Conservation (phyloP, 2,329 filamentous ascomycete genomes). For the Metarhizium album region DNA sequence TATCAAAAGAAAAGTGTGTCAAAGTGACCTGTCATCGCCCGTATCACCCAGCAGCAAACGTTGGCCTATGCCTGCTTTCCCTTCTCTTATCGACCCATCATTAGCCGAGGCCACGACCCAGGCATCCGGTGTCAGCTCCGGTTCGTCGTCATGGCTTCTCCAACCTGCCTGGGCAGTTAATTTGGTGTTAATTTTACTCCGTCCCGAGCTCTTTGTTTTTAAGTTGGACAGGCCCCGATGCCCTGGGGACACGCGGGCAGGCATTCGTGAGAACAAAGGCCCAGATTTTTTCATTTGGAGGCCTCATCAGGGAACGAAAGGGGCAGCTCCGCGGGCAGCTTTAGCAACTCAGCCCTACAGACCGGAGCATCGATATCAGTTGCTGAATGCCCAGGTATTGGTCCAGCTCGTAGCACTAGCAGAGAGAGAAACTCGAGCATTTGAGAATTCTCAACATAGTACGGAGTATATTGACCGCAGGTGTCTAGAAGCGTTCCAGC, state of each 20-base stretch:
- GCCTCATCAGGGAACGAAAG: not conserved
- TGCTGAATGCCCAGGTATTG: too few relatives aligned
- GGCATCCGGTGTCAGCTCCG: not conserved
- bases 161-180: not conserved
- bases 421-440: too few relatives aligned
- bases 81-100: not conserved
- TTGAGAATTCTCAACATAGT: too few relatives aligned
- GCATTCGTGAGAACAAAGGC: not conserved
- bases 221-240: not conserved
- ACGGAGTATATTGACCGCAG: too few relatives aligned
- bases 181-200: not conserved
- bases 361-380: not conserved
- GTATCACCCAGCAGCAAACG: not conserved
- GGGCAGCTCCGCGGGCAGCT: not conserved
- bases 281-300: not conserved
- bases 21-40: not conserved
- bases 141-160: not conserved
- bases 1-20: not conserved
- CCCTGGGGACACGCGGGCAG: not conserved
- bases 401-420: too few relatives aligned
- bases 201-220: not conserved
- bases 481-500: too few relatives aligned
- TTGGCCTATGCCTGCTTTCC: not conserved
- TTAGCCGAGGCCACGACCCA: not conserved
- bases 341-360: not conserved